Evolutionary conservation across 495 filamentous ascomycete species (phyloP).

Genomic region (Trichoderma erinaceum): DNA sequence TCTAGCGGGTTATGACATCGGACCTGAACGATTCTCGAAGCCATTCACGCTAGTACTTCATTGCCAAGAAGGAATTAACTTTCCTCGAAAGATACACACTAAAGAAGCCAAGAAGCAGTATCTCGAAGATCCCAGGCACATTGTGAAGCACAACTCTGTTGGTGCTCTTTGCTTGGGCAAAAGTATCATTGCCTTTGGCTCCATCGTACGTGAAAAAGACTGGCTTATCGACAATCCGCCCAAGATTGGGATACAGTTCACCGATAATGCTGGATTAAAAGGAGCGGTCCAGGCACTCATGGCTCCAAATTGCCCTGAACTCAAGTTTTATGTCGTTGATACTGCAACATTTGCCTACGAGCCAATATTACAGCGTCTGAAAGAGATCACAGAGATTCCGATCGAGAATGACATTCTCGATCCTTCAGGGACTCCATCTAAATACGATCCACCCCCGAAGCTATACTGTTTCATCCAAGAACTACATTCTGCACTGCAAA

Average conservation of each 20-base stretch:
- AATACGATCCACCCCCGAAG: not conserved
- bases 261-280: conserved; percentile 31
- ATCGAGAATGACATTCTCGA: conserved; percentile 46
- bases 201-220: conserved; percentile 53
- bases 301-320: conserved; percentile 28
- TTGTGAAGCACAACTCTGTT: conserved; percentile 55
- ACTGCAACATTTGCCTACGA: conserved; percentile 68
- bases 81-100: conserved; percentile 27
- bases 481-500: not conserved
- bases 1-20: conserved; percentile 24
- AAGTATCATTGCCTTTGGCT: conserved; percentile 56
- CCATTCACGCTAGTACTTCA: conserved; percentile 42
- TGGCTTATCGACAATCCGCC: conserved; percentile 41
- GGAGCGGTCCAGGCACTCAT: conserved; percentile 34
- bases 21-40: conserved; percentile 22
- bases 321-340: conserved; percentile 53
- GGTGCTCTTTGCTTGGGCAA: conserved; percentile 50
- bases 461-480: not conserved
- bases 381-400: conserved; percentile 49
- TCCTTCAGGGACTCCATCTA: not conserved
- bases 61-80: conserved; percentile 40
- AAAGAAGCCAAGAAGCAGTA: conserved; percentile 36
- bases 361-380: conserved; percentile 57
- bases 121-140: conserved; percentile 40
- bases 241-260: conserved; percentile 47